Percentiles rank a stretch among this genome's conserved stretches.
Evolutionary conservation across 177 flowering plant genomes (phyloP).

Genomic region (Tripterygium wilfordii): DNA sequence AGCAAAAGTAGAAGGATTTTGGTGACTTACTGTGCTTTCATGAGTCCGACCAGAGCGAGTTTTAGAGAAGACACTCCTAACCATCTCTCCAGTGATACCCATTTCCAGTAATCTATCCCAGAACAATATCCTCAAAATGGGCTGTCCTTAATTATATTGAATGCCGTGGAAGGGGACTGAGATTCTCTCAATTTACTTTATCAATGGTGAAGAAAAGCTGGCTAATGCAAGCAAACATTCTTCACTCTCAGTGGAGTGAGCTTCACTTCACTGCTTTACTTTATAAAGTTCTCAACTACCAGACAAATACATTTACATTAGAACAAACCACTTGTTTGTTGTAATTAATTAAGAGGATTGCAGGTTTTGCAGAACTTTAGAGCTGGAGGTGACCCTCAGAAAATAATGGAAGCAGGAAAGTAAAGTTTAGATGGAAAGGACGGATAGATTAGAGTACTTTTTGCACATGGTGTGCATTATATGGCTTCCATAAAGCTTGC

Average conservation of each 20-base stretch:
- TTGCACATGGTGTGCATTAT: too few species aligned
- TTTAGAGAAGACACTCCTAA: conserved; percentile 64
- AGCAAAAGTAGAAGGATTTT: background rate
- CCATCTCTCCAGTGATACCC: conserved; percentile 72
- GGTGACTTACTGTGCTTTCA: conserved; percentile 39
- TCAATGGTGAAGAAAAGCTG: conserved; percentile 4
- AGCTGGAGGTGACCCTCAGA: conserved; percentile 33
- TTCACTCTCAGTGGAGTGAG: conserved; percentile 12
- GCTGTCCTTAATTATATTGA: conserved; percentile 15
- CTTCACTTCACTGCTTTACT: background rate
- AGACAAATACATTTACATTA: conserved; percentile 5
- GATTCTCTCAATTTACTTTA: conserved; percentile 7
- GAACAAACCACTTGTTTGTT: conserved; percentile 22
- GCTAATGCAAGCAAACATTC: conserved; percentile 1
- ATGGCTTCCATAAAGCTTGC: too few species aligned
- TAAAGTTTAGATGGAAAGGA: conserved; percentile 10
- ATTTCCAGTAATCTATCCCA: conserved; percentile 25
- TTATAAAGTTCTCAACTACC: background rate
- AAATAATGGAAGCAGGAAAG: conserved; percentile 13
- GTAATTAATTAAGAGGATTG: conserved; percentile 10
- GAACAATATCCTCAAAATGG: conserved; percentile 22
- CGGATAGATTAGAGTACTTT: conserved; percentile 4
- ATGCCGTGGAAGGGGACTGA: conserved; percentile 3
- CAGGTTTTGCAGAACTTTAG: conserved; percentile 31
- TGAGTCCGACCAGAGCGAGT: conserved; percentile 33